Evolutionary conservation across 2,329 filamentous ascomycete species (phyloP), one percentile per base, ranked within the genome.

Genomic region (Epichloe glyceriae): DNA sequence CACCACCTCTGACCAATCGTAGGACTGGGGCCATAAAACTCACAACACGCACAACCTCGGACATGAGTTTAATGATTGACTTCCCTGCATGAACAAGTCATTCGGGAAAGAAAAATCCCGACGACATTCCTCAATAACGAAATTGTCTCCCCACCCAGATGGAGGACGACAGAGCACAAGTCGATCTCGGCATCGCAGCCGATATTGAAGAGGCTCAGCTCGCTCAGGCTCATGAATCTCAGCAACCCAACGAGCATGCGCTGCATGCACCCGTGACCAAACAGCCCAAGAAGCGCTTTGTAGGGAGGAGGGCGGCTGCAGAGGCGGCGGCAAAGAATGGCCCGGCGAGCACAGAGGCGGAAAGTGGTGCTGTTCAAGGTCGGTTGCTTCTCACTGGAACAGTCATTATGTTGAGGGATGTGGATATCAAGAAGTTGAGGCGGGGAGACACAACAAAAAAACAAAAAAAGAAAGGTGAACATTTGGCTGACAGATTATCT

Each of bases 201-300:
- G 80, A 85, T 56, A 80, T 85, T 40, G 82, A 83, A 55, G 74
- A 70, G 53, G 60, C 65, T 15, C 67, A 70, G 52, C 56, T 65
- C 53, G 63, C 67, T 41, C 50, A 53, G 34, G 50, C 46, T 14
- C 61, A 70, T 64, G 58, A 47, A 12, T 11, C 49, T 26, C 58
- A 52, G 39, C 47, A 44, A 40, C 33, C 44, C 17, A 39, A 17
- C 38, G 47, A 46, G 3, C 48, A 46, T 15, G 35, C 26, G 8
- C 17, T 52, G 46, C 54, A 58, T 34, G 55, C 37, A 20, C 20
- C 40, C 30, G 53, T 67, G 6, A 58, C 73, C 19, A 87, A 77
- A 62, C 85, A 91, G 61, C 93, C 93, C 20, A 95, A 87, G 73
- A 90, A 91, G 68, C 80, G 91, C 52, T 98, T 98, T 58, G 85